Evolutionary conservation across 148 eudicot genomes (phyloP), one percentile per base, ranked within the genome.

Genomic region (Amaranthus cruentus): DNA sequence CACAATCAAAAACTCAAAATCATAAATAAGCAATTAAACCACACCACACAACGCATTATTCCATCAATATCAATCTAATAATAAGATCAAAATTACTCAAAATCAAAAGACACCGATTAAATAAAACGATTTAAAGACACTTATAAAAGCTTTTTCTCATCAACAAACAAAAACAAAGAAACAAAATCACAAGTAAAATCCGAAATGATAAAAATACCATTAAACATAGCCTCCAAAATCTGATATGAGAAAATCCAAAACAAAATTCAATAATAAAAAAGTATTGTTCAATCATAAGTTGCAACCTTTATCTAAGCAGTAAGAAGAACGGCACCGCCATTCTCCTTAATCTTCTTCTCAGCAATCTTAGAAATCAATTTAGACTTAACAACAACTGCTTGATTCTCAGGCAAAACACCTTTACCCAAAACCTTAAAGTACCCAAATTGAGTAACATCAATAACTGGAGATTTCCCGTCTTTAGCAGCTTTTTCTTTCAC

Each of bases 301-400:
- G 38, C 38, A 44, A 53, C 21, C 43, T 21, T 49, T 2, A 6
- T 38, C 49, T 82, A 85, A 77, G 85, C 85, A 47, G 87, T 85
- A 12, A 85, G 85, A 63, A 85, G 56, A 58, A 85, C 87, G 47
- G 87, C 85, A 11, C 87, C 87, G 5, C 85, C 87, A 61, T 75
- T 75, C 60, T 74, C 87, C 83, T 82, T 85, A 68, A 85, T 82
- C 83, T 85, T 85, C 85, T 80, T 85, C 83, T 85, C 87, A n/a
- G 87, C 87, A 44, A 52, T 84, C 83, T 84, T 84, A 11, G 72
- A 58, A 6, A 84, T 52, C n/a, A 84, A 73, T 82, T 84, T 84
- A 5, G 85, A 78, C 75, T 79, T 84, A 9, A 84, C 87, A n/a
- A 84, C 87, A 62, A 84, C 65, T 5, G 87, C 83, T 49, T 74